Percentiles rank a stretch among this genome's conserved stretches.
These are phyloP conservation scores for Diplodia sapinea DNA, from an alignment of 2,329 filamentous ascomycete genomes.

Conservation along the genomic window DNA sequence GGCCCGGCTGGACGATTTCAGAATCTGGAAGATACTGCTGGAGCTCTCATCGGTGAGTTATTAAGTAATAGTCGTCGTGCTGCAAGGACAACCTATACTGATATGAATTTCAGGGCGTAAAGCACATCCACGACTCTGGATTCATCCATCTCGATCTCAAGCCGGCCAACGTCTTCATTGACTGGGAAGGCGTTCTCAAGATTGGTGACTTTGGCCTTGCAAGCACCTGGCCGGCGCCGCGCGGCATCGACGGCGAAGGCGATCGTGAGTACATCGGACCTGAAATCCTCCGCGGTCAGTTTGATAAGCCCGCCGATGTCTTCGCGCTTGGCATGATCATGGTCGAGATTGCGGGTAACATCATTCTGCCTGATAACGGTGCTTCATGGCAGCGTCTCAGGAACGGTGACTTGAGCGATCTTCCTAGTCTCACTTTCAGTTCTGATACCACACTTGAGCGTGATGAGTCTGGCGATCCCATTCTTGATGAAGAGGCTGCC, in stretches of 20 bases:
- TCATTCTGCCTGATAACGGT: constrained; percentile 91
- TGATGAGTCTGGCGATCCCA: constrained; percentile 73
- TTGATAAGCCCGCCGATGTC: constrained; percentile 89
- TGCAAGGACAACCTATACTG: constrained; percentile 37
- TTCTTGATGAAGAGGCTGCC: constrained; percentile 34
- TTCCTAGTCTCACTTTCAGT: constrained; percentile 86
- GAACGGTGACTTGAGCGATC: constrained; percentile 84
- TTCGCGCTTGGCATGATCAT: constrained; percentile 95
- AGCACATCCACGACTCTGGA: constrained; percentile 85
- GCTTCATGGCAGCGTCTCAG: constrained; percentile 88
- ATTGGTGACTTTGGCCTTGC: constrained; percentile 89
- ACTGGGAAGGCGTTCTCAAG: constrained; percentile 80
- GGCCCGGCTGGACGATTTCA: constrained; percentile 91
- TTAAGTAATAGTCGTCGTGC: constrained; percentile 29
- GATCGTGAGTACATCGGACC: constrained; percentile 96
- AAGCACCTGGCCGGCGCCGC: constrained; percentile 74
- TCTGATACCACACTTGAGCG: constrained; percentile 72
- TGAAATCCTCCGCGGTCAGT: constrained; percentile 84
- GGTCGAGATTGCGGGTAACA: constrained; percentile 92
- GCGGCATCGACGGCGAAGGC: constrained; percentile 85
- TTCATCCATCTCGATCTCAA: constrained; percentile 88
- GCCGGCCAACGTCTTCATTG: constrained; percentile 82
- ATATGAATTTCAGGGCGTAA: constrained; percentile 69
- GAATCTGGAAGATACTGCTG: constrained; percentile 96
- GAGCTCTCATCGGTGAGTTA: constrained; percentile 78